Conservation (phyloP, 202 grass and related monocot species). For the Hordeum pubiflorum region DNA sequence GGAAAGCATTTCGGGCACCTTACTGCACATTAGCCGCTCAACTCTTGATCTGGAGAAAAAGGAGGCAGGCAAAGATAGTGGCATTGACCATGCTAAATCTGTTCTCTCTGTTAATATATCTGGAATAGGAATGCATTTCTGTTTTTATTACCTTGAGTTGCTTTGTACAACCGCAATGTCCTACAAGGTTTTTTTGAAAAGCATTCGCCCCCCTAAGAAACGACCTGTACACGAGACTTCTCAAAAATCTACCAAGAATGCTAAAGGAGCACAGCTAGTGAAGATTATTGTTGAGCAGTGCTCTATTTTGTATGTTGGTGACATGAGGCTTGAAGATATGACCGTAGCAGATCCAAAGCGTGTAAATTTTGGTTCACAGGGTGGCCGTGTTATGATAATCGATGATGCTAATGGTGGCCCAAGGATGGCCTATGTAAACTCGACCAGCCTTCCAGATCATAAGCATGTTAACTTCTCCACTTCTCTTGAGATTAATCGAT, state of each 20-base stretch:
- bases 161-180: conserved; percentile 67
- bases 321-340: conserved; percentile 76
- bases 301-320: conserved; percentile 67
- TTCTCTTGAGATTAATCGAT: conserved; percentile 66
- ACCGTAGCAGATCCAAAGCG: conserved; percentile 75
- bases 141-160: conserved; percentile 71
- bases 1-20: conserved; percentile 42
- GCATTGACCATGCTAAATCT: conserved; percentile 34
- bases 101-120: conserved; percentile 58
- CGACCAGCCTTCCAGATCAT: conserved; percentile 49
- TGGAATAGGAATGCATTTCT: conserved; percentile 64
- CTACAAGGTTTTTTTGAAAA: conserved; percentile 70
- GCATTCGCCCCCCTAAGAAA: conserved; percentile 54
- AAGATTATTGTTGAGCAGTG: conserved; percentile 69
- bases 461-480: conserved; percentile 71
- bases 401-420: conserved; percentile 54
- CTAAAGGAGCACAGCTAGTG: conserved; percentile 56
- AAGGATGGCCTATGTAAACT: conserved; percentile 71
- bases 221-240: conserved; percentile 34
- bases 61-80: conserved; percentile 43
- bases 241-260: conserved; percentile 40
- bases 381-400: conserved; percentile 69
- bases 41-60: conserved; percentile 68
- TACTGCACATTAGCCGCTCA: conserved; percentile 57
- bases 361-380: conserved; percentile 92